phyloP scores from a whole-genome alignment of 257 asterid genomes.

The Lycium barbarum region DNA sequence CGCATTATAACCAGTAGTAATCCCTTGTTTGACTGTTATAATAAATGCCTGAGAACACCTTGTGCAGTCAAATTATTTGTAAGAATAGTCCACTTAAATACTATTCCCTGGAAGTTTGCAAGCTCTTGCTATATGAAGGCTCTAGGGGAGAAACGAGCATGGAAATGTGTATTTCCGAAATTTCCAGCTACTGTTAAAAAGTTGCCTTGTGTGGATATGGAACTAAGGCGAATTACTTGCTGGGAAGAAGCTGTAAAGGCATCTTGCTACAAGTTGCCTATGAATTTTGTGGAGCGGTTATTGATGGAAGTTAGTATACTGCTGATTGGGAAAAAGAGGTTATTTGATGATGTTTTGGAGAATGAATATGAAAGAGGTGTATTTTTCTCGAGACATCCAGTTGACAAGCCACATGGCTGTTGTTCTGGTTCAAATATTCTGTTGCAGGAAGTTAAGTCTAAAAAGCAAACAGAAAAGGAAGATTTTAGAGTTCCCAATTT shows the following conservation, averaged over 20 bases:
- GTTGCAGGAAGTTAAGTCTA: constrained; percentile 43
- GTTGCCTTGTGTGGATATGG: background rate
- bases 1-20: background rate
- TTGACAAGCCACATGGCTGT: constrained; percentile 47
- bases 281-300: background rate
- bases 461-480: constrained; percentile 60
- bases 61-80: no score
- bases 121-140: no score
- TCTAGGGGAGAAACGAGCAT: no score
- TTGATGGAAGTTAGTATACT: background rate
- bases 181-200: no score
- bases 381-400: constrained; percentile 47
- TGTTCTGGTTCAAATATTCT: constrained; percentile 46
- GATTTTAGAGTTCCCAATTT: constrained; percentile 77
- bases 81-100: no score
- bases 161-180: no score
- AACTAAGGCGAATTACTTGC: background rate
- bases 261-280: background rate
- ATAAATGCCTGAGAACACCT: no score
- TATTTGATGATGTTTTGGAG: background rate
- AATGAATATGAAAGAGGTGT: constrained; percentile 49
- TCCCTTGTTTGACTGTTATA: no score
- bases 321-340: background rate
- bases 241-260: background rate
- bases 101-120: no score